These are phyloP conservation scores for Mycena rebaudengoi DNA, from an alignment of 768 basidiomycete genomes.

Conservation along the genomic window DNA sequence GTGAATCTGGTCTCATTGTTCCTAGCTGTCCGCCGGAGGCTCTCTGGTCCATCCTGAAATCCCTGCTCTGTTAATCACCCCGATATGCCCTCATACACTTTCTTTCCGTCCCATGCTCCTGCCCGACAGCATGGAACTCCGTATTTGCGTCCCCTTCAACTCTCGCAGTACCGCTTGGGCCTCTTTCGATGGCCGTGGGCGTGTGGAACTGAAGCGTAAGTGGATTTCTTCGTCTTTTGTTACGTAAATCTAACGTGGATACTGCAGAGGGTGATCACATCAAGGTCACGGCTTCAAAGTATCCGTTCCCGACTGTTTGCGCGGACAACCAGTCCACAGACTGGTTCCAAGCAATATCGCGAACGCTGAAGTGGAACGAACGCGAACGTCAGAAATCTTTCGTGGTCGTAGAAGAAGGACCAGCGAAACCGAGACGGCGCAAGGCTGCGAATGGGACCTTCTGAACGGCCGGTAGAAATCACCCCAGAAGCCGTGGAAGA, in stretches of 20 bases:
- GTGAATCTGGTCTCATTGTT: slow-evolving; percentile 10
- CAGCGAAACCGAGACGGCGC: slow-evolving; percentile 48
- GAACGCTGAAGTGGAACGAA: slow-evolving; percentile 99
- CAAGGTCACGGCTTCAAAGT: slow-evolving; percentile 96
- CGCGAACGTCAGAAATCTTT: slow-evolving; percentile 98
- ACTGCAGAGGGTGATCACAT: slow-evolving; percentile 96
- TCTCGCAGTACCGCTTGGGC: slow-evolving; percentile 99
- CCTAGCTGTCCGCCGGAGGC: slow-evolving; percentile 91
- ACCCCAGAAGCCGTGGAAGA: slow-evolving; percentile 40
- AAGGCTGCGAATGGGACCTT: slow-evolving; percentile 28
- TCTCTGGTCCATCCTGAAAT: slow-evolving; percentile 98
- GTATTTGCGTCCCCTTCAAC: slow-evolving; percentile 99
- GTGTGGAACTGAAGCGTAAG: slow-evolving; percentile 95
- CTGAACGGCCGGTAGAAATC: slow-evolving; percentile 16
- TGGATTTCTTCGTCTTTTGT: slow-evolving; percentile 17
- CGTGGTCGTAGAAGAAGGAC: slow-evolving; percentile 91
- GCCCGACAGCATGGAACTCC: slow-evolving; percentile 97
- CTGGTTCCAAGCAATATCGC: slow-evolving; percentile 97
- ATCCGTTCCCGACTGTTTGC: slow-evolving; percentile 98
- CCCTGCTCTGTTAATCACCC: slow-evolving; percentile 94
- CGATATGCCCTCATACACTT: slow-evolving; percentile 97
- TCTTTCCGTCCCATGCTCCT: slow-evolving; percentile 99
- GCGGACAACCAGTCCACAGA: slow-evolving; percentile 97
- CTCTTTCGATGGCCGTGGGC: slow-evolving; percentile 96
- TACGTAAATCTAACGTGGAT: slow-evolving; percentile 17